Percentiles rank a stretch among this genome's conserved stretches.
Evolutionary conservation across 768 basidiomycete species (phyloP).

Genomic region (Pleurotus djamor): DNA sequence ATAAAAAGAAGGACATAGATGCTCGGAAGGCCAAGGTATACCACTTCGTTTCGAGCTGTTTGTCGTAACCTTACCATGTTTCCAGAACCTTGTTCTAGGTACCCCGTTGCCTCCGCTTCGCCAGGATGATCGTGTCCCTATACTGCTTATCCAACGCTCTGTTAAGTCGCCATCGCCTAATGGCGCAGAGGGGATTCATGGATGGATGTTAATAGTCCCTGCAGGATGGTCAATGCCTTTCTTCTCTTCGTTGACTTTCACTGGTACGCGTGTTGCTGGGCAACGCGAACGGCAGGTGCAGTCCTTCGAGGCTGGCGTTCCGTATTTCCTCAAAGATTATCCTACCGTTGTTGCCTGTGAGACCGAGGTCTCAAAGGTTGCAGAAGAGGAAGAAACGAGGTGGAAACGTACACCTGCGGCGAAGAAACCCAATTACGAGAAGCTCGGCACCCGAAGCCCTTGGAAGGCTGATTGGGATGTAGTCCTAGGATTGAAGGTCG

Average conservation of each 20-base stretch:
- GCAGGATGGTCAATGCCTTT: constrained; percentile 92
- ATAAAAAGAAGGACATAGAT: constrained; percentile 85
- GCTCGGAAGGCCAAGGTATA: constrained; percentile 71
- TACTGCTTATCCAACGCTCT: constrained; percentile 81
- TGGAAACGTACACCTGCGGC: constrained; percentile 89
- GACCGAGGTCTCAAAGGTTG: constrained; percentile 44
- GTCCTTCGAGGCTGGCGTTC: constrained; percentile 73
- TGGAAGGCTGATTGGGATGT: constrained; percentile 78
- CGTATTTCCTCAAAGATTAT: constrained; percentile 83
- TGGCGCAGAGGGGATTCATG: constrained; percentile 55
- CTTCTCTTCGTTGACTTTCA: constrained; percentile 76
- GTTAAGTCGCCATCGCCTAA: constrained; percentile 34
- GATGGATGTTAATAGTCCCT: constrained; percentile 88
- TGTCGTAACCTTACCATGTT: not conserved
- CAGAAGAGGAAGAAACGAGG: constrained; percentile 45
- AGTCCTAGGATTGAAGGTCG: constrained; percentile 50
- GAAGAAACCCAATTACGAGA: constrained; percentile 74
- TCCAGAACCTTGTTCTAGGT: constrained; percentile 77
- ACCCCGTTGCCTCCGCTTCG: constrained; percentile 60
- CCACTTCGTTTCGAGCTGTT: not conserved
- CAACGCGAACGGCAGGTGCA: constrained; percentile 82
- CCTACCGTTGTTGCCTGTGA: constrained; percentile 57
- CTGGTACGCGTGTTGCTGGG: constrained; percentile 83
- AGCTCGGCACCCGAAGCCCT: constrained; percentile 63
- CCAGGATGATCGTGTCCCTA: constrained; percentile 81